A percentile compares a stretch with the other conserved stretches of the same genome.
Conservation (phyloP, 805 yeast genomes). For the Hanseniaspora lindneri region DNA sequence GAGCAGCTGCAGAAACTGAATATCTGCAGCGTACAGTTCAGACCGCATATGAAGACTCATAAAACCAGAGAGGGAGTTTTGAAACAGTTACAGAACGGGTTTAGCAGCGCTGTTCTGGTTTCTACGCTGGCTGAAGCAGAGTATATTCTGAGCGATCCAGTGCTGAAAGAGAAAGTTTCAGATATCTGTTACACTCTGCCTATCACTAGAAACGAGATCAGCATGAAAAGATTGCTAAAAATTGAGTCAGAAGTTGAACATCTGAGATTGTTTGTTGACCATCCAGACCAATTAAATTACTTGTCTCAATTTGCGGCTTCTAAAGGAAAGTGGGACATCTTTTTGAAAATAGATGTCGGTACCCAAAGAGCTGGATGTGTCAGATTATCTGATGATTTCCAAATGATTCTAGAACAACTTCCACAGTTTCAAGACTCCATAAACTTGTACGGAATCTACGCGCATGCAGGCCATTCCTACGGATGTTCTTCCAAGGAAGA, state of each 20-base stretch:
- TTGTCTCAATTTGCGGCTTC: constrained; percentile 30
- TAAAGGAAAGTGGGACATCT: constrained; percentile 42
- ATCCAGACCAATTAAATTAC: constrained; percentile 42
- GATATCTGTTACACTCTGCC: constrained; percentile 54
- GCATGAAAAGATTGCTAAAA: constrained; percentile 37
- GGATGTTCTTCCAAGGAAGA: constrained; percentile 34
- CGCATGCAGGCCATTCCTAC: constrained; percentile 74
- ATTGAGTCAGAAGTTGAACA: constrained; percentile 32
- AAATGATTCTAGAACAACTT: constrained; percentile 28
- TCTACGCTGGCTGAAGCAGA: constrained; percentile 62
- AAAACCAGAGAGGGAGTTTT: constrained; percentile 51
- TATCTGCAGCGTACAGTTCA: constrained; percentile 31
- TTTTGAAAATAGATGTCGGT: constrained; percentile 61
- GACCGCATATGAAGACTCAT: constrained; percentile 70
- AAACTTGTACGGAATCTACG: constrained; percentile 54
- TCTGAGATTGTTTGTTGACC: constrained; percentile 51
- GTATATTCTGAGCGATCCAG: constrained; percentile 29
- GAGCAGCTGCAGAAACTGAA: constrained; percentile 26
- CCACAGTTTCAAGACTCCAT: constrained; percentile 28
- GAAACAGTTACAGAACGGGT: constrained; percentile 34
- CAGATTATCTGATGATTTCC: constrained; percentile 30
- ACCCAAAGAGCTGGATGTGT: constrained; percentile 55
- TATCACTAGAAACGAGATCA: constrained; percentile 35
- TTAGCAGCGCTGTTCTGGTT: constrained; percentile 44
- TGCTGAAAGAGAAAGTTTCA: constrained; percentile 25